These are phyloP conservation scores for Kwoniella sp. DNA, from an alignment of 768 basidiomycete genomes.

Conservation along the genomic window DNA sequence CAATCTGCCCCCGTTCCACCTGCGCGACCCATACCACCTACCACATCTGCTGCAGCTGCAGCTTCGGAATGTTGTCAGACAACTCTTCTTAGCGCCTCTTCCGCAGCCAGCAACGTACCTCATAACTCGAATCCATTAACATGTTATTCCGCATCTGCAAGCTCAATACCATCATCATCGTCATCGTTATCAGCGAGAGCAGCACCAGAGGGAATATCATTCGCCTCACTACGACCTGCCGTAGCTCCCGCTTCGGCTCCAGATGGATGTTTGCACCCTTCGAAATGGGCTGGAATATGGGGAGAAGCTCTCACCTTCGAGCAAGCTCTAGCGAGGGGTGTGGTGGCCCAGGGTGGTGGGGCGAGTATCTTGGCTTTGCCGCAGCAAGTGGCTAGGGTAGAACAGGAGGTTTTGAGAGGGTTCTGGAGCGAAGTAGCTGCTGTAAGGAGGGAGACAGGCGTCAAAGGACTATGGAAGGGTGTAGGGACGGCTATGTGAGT, in stretches of 20 bases:
- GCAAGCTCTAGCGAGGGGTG: slow-evolving; percentile 39
- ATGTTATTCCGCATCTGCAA: slow-evolving; percentile 25
- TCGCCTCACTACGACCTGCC: slow-evolving; percentile 28
- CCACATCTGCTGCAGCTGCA: background rate
- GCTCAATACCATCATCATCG: slow-evolving; percentile 4
- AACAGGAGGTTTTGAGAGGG: slow-evolving; percentile 71
- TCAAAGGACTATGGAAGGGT: slow-evolving; percentile 91
- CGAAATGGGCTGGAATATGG: slow-evolving; percentile 56
- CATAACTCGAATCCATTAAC: slow-evolving; percentile 30
- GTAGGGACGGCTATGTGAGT: slow-evolving; percentile 84
- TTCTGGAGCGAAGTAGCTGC: slow-evolving; percentile 71
- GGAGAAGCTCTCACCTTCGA: slow-evolving; percentile 50
- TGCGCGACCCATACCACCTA: background rate
- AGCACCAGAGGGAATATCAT: slow-evolving; percentile 13
- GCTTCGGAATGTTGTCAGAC: slow-evolving; percentile 52
- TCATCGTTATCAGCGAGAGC: slow-evolving; percentile 2
- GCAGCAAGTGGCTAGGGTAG: slow-evolving; percentile 50
- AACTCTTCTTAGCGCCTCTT: slow-evolving; percentile 31
- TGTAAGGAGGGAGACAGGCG: slow-evolving; percentile 73
- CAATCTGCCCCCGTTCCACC: background rate
- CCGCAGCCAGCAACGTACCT: slow-evolving; percentile 1
- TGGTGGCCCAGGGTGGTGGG: slow-evolving; percentile 15
- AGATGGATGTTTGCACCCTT: slow-evolving; percentile 49
- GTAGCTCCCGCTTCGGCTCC: slow-evolving; percentile 36
- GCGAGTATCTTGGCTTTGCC: slow-evolving; percentile 31